These are phyloP conservation scores for Xylaria curta DNA, from an alignment of 495 filamentous ascomycete genomes.

Conservation along the genomic window DNA sequence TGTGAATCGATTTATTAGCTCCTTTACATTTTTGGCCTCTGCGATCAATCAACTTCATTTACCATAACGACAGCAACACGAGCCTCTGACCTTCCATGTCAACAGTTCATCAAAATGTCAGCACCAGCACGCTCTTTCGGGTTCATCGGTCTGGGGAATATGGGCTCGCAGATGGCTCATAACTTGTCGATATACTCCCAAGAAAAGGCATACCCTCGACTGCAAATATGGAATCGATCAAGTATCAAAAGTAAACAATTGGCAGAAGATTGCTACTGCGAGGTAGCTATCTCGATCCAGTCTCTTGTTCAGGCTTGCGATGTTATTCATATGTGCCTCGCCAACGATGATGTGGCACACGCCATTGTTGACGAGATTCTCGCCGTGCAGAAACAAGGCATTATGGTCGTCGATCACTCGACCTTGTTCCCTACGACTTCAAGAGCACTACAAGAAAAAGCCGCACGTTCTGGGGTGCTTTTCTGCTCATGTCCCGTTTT, in stretches of 20 bases:
- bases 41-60: not conserved
- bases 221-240: constrained; percentile 20
- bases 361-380: constrained; percentile 4
- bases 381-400: constrained; percentile 1
- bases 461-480: not conserved
- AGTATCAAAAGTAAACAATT: constrained; percentile 1
- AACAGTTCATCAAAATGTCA: not conserved
- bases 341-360: constrained; percentile 10
- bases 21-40: not conserved
- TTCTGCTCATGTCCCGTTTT: constrained; percentile 11
- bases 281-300: constrained; percentile 1
- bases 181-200: constrained; percentile 3
- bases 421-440: constrained; percentile 13
- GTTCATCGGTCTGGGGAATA: not conserved
- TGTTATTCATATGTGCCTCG: constrained; percentile 10
- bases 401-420: constrained; percentile 7
- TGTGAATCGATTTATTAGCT: not conserved
- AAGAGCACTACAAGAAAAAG: constrained; percentile 6
- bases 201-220: constrained; percentile 2
- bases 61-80: not conserved
- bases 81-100: not conserved
- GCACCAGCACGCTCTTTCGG: not conserved
- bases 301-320: constrained; percentile 3
- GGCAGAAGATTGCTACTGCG: constrained; percentile 4
- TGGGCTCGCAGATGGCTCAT: constrained; percentile 13